A percentile compares a stretch with the other conserved stretches of the same genome.
Evolutionary conservation across 495 filamentous ascomycete species (phyloP).

Genomic region (Letharia lupina): DNA sequence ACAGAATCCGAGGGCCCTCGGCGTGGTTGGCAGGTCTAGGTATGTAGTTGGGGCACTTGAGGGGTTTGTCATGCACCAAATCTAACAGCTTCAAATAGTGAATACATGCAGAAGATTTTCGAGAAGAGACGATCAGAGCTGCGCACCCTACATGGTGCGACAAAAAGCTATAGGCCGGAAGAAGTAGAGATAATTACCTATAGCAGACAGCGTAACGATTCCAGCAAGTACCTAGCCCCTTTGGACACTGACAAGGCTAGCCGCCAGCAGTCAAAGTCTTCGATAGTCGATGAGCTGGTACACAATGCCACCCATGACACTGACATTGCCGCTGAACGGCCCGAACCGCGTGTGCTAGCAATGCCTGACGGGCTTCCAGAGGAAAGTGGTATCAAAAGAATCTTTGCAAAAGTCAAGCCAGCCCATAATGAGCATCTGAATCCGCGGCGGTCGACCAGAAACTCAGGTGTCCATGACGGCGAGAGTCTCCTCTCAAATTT

Average conservation of each 20-base stretch:
- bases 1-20: not conserved
- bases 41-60: not conserved
- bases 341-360: not conserved
- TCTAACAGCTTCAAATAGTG: slow-evolving; percentile 21
- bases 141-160: not conserved
- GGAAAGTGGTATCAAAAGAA: slow-evolving; percentile 2
- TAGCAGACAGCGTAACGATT: not conserved
- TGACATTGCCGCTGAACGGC: not conserved
- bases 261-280: not conserved
- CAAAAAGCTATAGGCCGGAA: not conserved
- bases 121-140: slow-evolving; percentile 16
- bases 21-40: not conserved
- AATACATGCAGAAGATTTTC: slow-evolving; percentile 36
- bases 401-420: slow-evolving; percentile 6
- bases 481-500: slow-evolving; percentile 1
- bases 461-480: not conserved
- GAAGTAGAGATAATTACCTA: not conserved
- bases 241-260: not conserved
- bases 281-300: not conserved
- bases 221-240: not conserved
- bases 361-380: not conserved
- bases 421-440: slow-evolving; percentile 11
- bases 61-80: not conserved
- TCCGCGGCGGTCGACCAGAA: slow-evolving; percentile 17
- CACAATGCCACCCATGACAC: not conserved